These are phyloP conservation scores for Phytophthora agathidicida DNA, from an alignment of 352 stramenopile genomes.

Conservation along the genomic window DNA sequence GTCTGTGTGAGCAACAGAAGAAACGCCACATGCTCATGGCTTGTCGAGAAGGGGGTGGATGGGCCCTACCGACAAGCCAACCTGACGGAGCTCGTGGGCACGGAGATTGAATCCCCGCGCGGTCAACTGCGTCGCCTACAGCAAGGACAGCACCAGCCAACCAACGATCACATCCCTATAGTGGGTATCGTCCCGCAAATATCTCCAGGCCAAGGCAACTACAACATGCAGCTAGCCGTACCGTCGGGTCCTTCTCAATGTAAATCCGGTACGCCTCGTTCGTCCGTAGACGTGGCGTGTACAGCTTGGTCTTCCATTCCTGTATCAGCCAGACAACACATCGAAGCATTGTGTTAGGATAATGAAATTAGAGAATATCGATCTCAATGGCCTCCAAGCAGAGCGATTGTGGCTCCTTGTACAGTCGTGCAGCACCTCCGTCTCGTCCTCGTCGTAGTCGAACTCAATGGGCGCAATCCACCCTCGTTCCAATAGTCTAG, in stretches of 20 bases:
- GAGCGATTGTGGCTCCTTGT: too few species aligned
- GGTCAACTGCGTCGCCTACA: constrained; percentile 46
- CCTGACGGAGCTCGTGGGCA: constrained; percentile 33
- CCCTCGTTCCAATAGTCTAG: constrained; percentile 57
- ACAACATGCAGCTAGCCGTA: constrained; percentile 29
- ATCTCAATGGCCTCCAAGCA: neutral
- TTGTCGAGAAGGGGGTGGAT: constrained; percentile 21
- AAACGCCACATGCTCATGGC: neutral
- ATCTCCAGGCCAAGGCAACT: constrained; percentile 18
- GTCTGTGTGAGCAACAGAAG: constrained; percentile 7
- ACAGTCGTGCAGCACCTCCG: constrained; percentile 39
- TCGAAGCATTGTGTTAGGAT: neutral
- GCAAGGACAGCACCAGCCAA: constrained; percentile 33
- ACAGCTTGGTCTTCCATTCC: constrained; percentile 60
- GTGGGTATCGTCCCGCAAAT: constrained; percentile 34
- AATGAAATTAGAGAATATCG: neutral
- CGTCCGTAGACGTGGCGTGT: constrained; percentile 64
- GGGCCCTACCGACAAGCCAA: constrained; percentile 41
- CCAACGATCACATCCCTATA: constrained; percentile 29
- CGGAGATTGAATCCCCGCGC: constrained; percentile 33
- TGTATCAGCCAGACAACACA: constrained; percentile 9
- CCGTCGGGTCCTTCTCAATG: constrained; percentile 78
- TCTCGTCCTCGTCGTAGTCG: constrained; percentile 52
- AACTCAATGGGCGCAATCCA: constrained; percentile 69
- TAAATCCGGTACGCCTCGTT: constrained; percentile 83